Percentiles rank a stretch among this genome's conserved stretches.
Evolutionary conservation across 2,329 filamentous ascomycete species (phyloP).

Genomic region (Tolypocladium cylindrosporum): DNA sequence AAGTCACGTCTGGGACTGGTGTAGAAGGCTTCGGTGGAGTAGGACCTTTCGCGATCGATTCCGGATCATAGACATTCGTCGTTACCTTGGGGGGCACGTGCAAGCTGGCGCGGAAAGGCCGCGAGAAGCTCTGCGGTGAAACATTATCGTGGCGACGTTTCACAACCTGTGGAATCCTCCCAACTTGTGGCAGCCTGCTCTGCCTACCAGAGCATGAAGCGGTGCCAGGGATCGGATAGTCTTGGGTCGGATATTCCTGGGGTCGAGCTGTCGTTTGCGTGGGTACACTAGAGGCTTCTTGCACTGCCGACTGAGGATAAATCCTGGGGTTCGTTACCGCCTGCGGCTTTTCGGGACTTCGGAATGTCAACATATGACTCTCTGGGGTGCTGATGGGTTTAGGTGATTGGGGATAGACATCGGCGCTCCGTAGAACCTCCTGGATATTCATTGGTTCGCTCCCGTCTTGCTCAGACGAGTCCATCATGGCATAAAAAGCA

Average conservation of each 20-base stretch:
- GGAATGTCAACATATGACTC: not conserved
- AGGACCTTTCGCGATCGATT: slow-evolving; percentile 39
- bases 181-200: slow-evolving; percentile 68
- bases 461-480: slow-evolving; percentile 46
- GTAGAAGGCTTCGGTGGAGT: slow-evolving; percentile 31
- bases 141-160: slow-evolving; percentile 56
- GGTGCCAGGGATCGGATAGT: not conserved
- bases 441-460: slow-evolving; percentile 27
- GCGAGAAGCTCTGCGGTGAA: slow-evolving; percentile 73
- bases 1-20: slow-evolving; percentile 23
- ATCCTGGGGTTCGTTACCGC: not conserved
- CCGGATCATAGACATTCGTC: slow-evolving; percentile 16
- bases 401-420: slow-evolving; percentile 20
- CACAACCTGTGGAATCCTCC: slow-evolving; percentile 75
- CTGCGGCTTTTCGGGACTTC: not conserved
- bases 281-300: not conserved
- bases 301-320: not conserved
- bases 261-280: slow-evolving; percentile 1
- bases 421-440: slow-evolving; percentile 41
- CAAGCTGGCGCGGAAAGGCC: slow-evolving; percentile 58
- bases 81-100: slow-evolving; percentile 22
- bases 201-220: slow-evolving; percentile 9
- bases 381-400: not conserved
- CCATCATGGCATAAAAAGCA: slow-evolving; percentile 53
- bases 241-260: not conserved